Evolutionary conservation across 148 eudicot species (phyloP).

Genomic region (Dianthus caryophyllus): DNA sequence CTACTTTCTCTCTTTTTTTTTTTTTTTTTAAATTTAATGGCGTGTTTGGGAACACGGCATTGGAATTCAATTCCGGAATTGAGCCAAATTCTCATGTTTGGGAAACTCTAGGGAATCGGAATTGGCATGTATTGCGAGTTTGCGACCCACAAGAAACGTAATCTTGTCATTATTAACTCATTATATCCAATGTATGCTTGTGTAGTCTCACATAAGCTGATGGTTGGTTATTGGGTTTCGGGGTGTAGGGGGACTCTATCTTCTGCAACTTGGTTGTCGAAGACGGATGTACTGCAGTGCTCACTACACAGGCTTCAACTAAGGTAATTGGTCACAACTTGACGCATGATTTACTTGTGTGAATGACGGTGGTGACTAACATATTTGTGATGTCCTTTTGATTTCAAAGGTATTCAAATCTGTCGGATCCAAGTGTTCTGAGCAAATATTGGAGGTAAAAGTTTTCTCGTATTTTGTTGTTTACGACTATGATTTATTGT

Average conservation of each 20-base stretch:
- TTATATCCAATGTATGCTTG: no score
- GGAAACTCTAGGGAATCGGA: no score
- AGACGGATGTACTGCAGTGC: constrained; percentile 81
- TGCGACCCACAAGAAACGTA: no score
- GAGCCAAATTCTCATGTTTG: no score
- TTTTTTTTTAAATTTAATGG: no score
- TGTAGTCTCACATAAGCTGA: not conserved
- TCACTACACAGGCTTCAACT: constrained; percentile 95
- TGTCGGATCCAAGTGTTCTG: constrained; percentile 57
- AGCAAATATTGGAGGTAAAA: constrained; percentile 73
- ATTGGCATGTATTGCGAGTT: no score
- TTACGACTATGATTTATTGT: not conserved
- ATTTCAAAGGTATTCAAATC: constrained; percentile 68
- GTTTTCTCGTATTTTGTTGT: not conserved
- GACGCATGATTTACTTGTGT: not conserved
- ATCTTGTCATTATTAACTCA: no score
- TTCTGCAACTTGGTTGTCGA: constrained; percentile 53
- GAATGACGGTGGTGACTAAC: not conserved
- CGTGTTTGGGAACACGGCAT: no score
- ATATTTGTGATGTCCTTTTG: not conserved
- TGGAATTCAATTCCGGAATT: no score
- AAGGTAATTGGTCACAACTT: constrained; percentile 41
- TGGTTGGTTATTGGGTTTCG: no score
- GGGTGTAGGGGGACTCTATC: constrained; percentile 65
- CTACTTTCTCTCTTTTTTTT: no score